Evolutionary conservation across 1,139 yeast species (phyloP), one percentile per base, ranked within the genome.

Genomic region (Kazachstania sp.): DNA sequence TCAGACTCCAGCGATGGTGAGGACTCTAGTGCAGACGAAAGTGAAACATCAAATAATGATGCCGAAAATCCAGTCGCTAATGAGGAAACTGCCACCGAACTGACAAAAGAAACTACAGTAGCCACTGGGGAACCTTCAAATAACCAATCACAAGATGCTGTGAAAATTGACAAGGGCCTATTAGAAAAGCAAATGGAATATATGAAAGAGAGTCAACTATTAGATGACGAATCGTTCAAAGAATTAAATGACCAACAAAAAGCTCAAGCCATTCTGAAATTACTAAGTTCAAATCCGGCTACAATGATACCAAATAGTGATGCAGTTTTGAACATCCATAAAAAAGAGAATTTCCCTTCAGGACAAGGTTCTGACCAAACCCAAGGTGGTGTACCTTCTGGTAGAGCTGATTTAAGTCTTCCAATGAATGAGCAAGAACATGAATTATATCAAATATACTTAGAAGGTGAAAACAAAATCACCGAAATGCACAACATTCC

Each of bases 401-500:
- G 41, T 48, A 72, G 88, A 58, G 83, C 87, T 1, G 79, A 82
- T 57, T 66, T 83, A 37, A 71, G 77, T 9, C 54, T 64, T 2
- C 80, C 82, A 4, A 75, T 81, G 78, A 64, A 78, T 1, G 61
- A 67, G 0, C 74, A 72, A 41, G 95, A 86, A 61, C 69, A 71
- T 38, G 64, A 61, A 3, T 71, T 71, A 9, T 86, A 75, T 57
- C 56, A 67, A 26, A 67, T 62, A 28, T 74, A 76, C 49, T 59
- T 75, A 43, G 66, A 71, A 53, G 66, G 72, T 52, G 74, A 81
- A 60, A 74, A 73, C 52, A 62, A 59, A 41, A 61, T 64, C 37
- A 63, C 67, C 1, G 67, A 64, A 47, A 79, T 86, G 78, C 86
- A 80, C 47, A 77, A 77, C 45, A 83, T 81, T 55, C 94, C 92